Evolutionary conservation across 768 basidiomycete genomes (phyloP), one percentile per base, ranked within the genome.

Genomic region (Kwoniella sp.): DNA sequence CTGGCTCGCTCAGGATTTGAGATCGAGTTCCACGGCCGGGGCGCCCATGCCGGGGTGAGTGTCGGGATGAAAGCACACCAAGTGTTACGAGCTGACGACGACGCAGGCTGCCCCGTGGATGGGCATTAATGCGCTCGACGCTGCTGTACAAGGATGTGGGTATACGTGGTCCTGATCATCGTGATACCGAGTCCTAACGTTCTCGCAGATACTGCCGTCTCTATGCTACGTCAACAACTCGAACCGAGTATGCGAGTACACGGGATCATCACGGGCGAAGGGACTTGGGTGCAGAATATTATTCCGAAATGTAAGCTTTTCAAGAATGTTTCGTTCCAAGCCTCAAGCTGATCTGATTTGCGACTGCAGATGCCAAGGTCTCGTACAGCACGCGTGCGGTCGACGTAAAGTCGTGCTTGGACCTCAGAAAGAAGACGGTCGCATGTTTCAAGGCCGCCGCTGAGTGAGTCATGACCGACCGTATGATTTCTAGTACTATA

Each of bases 221-320:
- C 91, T 2, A 87, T 87, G 25, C 84, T 95, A 53, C 86, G 93
- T 13, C 93, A 95, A 79, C 93, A 95, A 82, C 87, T 92, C 65
- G 87, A 88, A 77, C 92, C 93, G 0, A 86, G 88, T 52, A 85
- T 88, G 68, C 88, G 92, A 50, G 56, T 58, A 1, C 65, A 61
- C 61, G 48, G 56, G 13, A 50, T 50, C 55, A 57, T 62, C 20
- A 23, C n/a, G n/a, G 61, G 59, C 29, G 54, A 38, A 28, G 63
- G 51, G 7, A 53, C 61, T 0, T 56, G 67, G 70, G 25, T 53
- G 45, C 70, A 52, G 83, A 93, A 7, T 89, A 92, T 73, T 91
- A 92, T 2, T 83, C 90, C 55, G 84, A 93, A 31, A 82, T 86
- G 69, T 90, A 90, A 31, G 85, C 85, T 34, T 83, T 89, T 68